Base-by-base conservation (phyloP, 2,329 filamentous ascomycete species). In the Pseudogymnoascus sp. region DNA sequence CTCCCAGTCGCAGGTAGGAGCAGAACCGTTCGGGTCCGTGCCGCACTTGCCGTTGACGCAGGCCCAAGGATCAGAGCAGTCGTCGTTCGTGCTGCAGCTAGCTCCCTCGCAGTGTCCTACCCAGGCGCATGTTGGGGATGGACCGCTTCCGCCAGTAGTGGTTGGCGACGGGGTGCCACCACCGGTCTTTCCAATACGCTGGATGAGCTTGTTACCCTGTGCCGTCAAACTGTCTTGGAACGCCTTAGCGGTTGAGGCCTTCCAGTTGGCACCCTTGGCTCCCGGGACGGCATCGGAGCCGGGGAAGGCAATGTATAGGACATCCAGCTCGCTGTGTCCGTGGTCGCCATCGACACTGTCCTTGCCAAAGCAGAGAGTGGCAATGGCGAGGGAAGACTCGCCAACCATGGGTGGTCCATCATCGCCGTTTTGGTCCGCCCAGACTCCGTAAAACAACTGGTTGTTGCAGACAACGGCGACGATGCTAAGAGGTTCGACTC, bases 231-330 rank as follows among this genome's bases (percentile, higher is more conserved):
- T 84, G n/a, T 65, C 70, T 70, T 82, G 78, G 64, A 86, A 86
- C 14, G 78, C 75, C 7, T 71, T 70, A 25, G 73, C 79, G 63
- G 70, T 77, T 6, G 69, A 68, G 0, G 83, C 81, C 7, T 73
- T 72, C 84, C 84, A 88, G 30, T 78, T 73, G 0, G 84, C 84
- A 18, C 76, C 76, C 2, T 71, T 68, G 11, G 74, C 71, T 1
- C 83, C 83, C 0, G 83, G 82, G 0, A 85, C 80, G 0, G 85
- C 83, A 5, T 80, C 77, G 0, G 70, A 61, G 1, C 83, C 83
- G 0, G 75, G 75, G 67, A 88, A 88, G 0, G 81, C 85, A 57
- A 88, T 75, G 70, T 82, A 87, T 36, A 88, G 71, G 0, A 87
- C 81, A 69, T 88, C 83, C 35, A 82, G 76, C 14, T 74, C 71